Conservation (phyloP, 2,329 filamentous ascomycete species). For the Cordyceps tenuipes region DNA sequence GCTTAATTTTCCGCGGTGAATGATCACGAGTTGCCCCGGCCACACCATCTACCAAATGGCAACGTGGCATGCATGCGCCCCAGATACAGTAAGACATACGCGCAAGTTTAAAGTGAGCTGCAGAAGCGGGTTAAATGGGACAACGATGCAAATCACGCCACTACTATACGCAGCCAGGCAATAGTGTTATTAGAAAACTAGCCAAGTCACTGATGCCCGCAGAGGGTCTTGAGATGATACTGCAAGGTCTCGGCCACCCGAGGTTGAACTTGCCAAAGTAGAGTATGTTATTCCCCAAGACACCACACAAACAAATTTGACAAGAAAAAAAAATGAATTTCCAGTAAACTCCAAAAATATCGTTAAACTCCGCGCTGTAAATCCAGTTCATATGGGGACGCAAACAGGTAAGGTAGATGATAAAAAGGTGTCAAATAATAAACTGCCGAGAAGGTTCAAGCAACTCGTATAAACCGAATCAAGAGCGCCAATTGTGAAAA, state of each 20-base stretch:
- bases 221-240: neutral
- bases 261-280: neutral
- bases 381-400: constrained; percentile 2
- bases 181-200: neutral
- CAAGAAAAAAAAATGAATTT: neutral
- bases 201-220: neutral
- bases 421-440: neutral
- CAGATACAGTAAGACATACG: neutral
- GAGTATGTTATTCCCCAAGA: neutral
- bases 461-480: neutral
- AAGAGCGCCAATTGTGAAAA: neutral
- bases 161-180: neutral
- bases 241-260: neutral
- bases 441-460: constrained; percentile 10
- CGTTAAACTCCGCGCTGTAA: constrained; percentile 10
- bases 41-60: neutral
- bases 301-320: neutral
- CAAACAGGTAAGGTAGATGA: neutral
- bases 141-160: neutral
- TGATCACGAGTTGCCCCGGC: neutral
- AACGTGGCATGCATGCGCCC: neutral
- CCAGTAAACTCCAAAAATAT: constrained; percentile 8
- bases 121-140: neutral
- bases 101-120: neutral
- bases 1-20: neutral